phyloP scores from a whole-genome alignment of 148 eudicot genomes.

The Polygonum maritimum region DNA sequence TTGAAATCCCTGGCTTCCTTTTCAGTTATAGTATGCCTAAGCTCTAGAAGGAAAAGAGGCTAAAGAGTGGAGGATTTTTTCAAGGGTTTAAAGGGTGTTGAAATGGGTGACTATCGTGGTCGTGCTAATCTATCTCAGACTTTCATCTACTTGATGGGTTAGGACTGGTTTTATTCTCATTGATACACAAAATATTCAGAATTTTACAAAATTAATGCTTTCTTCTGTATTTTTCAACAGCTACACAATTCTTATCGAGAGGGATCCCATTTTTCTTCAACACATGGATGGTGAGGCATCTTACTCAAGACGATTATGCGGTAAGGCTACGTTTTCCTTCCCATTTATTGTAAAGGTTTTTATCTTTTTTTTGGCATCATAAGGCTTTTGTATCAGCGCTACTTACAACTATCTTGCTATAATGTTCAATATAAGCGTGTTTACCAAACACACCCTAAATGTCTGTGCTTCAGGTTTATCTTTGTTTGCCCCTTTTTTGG shows the following conservation, averaged over 20 bases:
- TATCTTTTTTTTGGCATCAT: background rate
- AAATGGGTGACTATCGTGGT: conserved; percentile 14
- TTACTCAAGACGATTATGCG: conserved; percentile 79
- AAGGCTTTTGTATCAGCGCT: background rate
- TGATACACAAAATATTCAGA: background rate
- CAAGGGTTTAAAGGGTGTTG: background rate
- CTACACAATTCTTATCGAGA: conserved; percentile 83
- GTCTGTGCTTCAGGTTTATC: background rate
- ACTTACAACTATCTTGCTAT: background rate
- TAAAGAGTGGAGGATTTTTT: too few species aligned
- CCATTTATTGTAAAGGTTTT: background rate
- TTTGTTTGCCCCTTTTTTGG: background rate
- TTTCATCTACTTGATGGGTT: conserved; percentile 84
- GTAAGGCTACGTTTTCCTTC: conserved; percentile 28
- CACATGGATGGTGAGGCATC: conserved; percentile 91
- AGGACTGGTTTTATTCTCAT: conserved; percentile 11
- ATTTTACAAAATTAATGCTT: background rate
- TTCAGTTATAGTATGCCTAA: too few species aligned
- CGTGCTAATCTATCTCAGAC: conserved; percentile 65
- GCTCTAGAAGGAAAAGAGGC: too few species aligned
- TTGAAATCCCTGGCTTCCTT: too few species aligned
- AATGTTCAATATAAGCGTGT: background rate
- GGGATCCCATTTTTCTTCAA: conserved; percentile 92
- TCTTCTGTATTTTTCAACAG: conserved; percentile 24
- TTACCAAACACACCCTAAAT: background rate